Evolutionary conservation across 1,139 yeast genomes (phyloP), one percentile per base, ranked within the genome.

Genomic region (Candida buenavistaensis): DNA sequence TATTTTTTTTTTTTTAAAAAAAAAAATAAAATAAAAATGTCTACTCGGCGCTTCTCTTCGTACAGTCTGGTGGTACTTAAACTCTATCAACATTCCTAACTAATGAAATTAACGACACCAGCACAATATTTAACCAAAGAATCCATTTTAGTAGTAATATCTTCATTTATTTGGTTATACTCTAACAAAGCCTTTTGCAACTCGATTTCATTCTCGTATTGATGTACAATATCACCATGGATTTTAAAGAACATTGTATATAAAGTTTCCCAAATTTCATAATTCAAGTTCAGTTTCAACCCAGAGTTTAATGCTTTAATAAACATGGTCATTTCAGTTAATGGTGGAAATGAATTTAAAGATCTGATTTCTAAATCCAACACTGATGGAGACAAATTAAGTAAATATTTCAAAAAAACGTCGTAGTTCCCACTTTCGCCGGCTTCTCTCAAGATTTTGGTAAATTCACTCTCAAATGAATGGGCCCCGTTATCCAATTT

Each of bases 311-410:
- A 55, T 0, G 95, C 90, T 14, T 67, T 60, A 13, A 89, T 65
- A 47, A 92, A 89, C 44, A 68, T 60, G 0, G 74, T 55, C 52
- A 89, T 61, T 61, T 92, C 97, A 3, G 60, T 55, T 48, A 73
- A 68, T 9, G 88, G 87, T 7, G 82, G 76, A 49, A 71, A 68
- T 1, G 87, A 63, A 47, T 80, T 77, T 40, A 92, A 59, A 2
- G 97, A 83, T 47, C 95, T 78, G 38, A 92, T 78, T 58, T 94
- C 98, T 40, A 92, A 62, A 55, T 92, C 98, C 15, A 89, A 75
- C 5, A 78, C 63, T 1, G 96, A 70, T 9, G 97, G 96, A 0
- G 96, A 70, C 33, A 88, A 73, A 2, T 57, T 52, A n/a, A 80
- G 68, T 30, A 92, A 57, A 50, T 68, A 75, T 1, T 55, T 50